A percentile compares a stretch with the other conserved stretches of the same genome.
These are phyloP conservation scores for Scedosporium apiospermum DNA, from an alignment of 2,329 filamentous ascomycete species.

Conservation along the genomic window DNA sequence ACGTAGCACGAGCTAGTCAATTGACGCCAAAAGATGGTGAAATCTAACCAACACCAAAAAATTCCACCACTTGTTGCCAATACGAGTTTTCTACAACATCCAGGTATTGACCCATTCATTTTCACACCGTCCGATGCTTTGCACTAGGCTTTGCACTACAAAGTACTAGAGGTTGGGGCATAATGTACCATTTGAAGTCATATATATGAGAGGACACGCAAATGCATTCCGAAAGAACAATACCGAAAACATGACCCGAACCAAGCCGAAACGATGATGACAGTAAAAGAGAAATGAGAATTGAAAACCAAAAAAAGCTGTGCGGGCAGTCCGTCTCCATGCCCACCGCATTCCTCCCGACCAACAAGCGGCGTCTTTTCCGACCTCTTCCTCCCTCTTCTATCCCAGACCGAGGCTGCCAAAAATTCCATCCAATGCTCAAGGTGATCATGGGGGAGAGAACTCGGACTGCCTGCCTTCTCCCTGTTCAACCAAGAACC, in stretches of 20 bases:
- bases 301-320: neutral
- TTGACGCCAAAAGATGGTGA: conserved; percentile 4
- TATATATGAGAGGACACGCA: neutral
- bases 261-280: neutral
- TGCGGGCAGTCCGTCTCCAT: neutral
- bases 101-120: no score
- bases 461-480: neutral
- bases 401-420: no score
- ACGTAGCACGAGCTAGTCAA: conserved; percentile 9
- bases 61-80: no score
- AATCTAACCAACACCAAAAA: neutral
- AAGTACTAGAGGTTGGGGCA: neutral
- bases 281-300: neutral
- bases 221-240: neutral
- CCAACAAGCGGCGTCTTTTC: no score
- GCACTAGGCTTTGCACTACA: neutral
- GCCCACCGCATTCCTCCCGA: neutral
- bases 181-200: neutral
- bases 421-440: neutral
- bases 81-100: no score
- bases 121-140: neutral
- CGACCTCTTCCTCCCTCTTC: no score
- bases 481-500: neutral
- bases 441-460: neutral
- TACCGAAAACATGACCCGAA: neutral